A percentile compares a stretch with the other conserved stretches of the same genome.
Conservation (phyloP, 345 rosid species). For the Aquilaria malaccensis region DNA sequence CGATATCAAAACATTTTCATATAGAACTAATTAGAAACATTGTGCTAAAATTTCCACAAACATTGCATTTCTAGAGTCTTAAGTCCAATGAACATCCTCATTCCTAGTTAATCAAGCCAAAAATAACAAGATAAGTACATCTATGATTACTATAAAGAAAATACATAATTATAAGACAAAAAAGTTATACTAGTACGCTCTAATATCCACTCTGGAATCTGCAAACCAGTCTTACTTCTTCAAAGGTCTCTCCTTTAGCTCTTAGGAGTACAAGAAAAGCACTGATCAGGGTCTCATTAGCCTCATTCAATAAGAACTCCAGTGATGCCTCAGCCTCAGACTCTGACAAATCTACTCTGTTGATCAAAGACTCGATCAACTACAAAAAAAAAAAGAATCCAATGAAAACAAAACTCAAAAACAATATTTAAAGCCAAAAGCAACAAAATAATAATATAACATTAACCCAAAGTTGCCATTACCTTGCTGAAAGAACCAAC, state of each 20-base stretch:
- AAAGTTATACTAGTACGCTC: background rate
- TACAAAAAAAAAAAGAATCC: conserved; percentile 9
- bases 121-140: background rate
- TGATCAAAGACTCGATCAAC: conserved; percentile 64
- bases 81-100: background rate
- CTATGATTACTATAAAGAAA: background rate
- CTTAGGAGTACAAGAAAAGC: conserved; percentile 84
- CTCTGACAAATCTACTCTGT: conserved; percentile 64
- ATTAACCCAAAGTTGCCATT: too few relatives aligned
- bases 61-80: background rate
- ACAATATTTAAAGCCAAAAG: too few relatives aligned
- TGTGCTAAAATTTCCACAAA: background rate
- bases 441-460: too few relatives aligned
- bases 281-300: conserved; percentile 64
- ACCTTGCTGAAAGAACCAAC: too few relatives aligned
- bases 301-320: conserved; percentile 49
- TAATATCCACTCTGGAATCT: background rate
- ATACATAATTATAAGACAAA: background rate
- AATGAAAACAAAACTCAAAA: background rate
- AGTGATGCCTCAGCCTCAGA: conserved; percentile 70
- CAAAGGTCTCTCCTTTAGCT: conserved; percentile 95
- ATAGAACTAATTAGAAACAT: background rate
- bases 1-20: background rate
- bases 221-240: conserved; percentile 46
- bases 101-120: background rate